Conservation (phyloP, 2,329 filamentous ascomycete species). For the Aspergillus flavus region DNA sequence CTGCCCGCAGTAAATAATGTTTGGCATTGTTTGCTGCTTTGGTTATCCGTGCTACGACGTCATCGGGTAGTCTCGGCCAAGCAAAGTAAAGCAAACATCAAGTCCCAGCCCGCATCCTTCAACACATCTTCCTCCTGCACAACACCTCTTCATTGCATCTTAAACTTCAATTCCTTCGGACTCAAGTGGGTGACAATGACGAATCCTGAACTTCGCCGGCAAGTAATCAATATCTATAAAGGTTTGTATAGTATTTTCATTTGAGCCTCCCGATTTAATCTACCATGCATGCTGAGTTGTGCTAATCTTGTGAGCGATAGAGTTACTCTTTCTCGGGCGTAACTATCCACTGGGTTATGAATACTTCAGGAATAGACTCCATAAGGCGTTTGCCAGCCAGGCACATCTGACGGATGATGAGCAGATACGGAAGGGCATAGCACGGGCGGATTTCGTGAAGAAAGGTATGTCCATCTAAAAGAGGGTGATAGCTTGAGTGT, state of each 20-base stretch:
- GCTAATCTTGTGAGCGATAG: conserved; percentile 48
- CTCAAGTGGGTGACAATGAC: conserved; percentile 33
- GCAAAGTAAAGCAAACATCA: neutral
- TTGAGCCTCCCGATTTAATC: neutral
- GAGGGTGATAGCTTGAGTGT: neutral
- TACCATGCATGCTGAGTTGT: neutral
- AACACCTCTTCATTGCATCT: conserved; percentile 2
- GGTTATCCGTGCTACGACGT: conserved; percentile 1
- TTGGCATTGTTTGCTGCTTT: neutral
- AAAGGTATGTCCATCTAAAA: conserved; percentile 64
- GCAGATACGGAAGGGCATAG: conserved; percentile 74
- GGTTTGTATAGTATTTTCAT: conserved; percentile 50
- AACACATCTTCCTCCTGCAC: neutral
- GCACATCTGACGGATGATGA: conserved; percentile 69
- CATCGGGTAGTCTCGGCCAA: neutral
- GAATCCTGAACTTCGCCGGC: conserved; percentile 66
- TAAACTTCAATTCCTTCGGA: neutral
- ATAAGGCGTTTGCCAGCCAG: conserved; percentile 82
- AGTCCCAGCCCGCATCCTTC: neutral
- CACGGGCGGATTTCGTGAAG: conserved; percentile 82
- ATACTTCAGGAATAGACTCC: conserved; percentile 80
- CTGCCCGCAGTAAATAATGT: neutral
- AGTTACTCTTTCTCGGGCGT: conserved; percentile 79
- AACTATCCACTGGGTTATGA: conserved; percentile 84
- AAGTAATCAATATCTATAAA: conserved; percentile 89